phyloP scores from a whole-genome alignment of 257 asterid genomes.

The Nicotiana otophora region DNA sequence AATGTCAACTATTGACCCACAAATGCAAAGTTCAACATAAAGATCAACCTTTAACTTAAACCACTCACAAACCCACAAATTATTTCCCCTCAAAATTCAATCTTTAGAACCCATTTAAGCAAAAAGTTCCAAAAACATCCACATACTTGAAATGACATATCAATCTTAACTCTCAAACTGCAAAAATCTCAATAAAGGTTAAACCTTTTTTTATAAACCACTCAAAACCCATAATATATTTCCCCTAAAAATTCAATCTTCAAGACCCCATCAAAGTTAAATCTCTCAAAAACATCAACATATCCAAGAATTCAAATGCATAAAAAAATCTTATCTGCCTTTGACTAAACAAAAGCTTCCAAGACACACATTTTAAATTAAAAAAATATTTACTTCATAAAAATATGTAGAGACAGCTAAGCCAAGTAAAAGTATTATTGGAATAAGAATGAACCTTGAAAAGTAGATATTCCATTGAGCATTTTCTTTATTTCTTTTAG shows the following conservation, averaged over 20 bases:
- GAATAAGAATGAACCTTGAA: constrained; percentile 20
- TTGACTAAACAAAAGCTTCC: constrained; percentile 15
- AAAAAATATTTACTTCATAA: neutral
- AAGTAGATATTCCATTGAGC: constrained; percentile 29
- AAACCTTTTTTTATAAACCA: neutral
- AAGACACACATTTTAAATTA: constrained; percentile 5
- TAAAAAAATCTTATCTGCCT: neutral
- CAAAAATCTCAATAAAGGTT: neutral
- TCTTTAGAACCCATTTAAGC: constrained; percentile 5
- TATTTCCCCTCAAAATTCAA: constrained; percentile 12
- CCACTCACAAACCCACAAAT: neutral
- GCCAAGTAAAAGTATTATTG: neutral
- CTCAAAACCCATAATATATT: neutral
- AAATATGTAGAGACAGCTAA: constrained; percentile 25
- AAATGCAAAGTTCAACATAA: neutral
- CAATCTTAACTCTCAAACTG: neutral
- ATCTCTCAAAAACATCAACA: constrained; percentile 2
- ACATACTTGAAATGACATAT: neutral
- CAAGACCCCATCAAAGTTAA: neutral
- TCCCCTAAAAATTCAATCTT: neutral
- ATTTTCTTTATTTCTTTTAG: constrained; percentile 2
- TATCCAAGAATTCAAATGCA: neutral
- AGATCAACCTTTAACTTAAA: neutral
- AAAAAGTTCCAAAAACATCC: constrained; percentile 2
- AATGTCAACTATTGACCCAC: neutral